A percentile compares a stretch with the other conserved stretches of the same genome.
phyloP scores from a whole-genome alignment of 805 yeast genomes.

The Myxozyma mucilagina region DNA sequence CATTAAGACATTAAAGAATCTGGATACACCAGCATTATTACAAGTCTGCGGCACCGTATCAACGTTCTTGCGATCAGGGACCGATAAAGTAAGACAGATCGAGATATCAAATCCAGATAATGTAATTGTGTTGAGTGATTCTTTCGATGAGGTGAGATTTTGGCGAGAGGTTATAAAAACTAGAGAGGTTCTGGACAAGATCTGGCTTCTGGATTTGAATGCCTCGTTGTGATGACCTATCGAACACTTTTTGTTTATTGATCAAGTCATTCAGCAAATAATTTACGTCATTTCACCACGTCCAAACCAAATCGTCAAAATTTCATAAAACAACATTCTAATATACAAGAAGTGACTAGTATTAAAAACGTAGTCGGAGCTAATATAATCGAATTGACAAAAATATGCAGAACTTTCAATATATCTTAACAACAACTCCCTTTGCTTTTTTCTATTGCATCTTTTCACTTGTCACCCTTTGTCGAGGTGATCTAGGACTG shows the following conservation, averaged over 20 bases:
- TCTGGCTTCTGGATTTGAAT: background rate
- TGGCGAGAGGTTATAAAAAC: background rate
- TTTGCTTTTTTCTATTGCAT: background rate
- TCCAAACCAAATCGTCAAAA: no score
- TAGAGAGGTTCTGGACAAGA: background rate
- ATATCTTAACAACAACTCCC: no score
- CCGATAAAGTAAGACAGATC: background rate
- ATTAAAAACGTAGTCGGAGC: background rate
- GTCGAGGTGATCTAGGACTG: constrained; percentile 13
- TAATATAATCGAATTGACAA: no score
- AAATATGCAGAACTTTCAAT: no score
- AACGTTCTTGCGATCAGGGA: background rate
- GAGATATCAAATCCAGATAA: background rate
- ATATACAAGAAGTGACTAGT: no score
- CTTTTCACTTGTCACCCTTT: constrained; percentile 9
- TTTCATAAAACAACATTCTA: no score
- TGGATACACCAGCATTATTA: background rate
- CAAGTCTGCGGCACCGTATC: constrained; percentile 5
- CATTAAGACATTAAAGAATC: background rate
- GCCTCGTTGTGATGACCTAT: background rate
- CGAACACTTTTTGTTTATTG: no score
- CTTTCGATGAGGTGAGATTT: background rate
- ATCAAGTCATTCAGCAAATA: no score
- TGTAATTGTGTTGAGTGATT: background rate
- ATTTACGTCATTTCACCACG: no score